Evolutionary conservation across 2,329 filamentous ascomycete species (phyloP).

Genomic region (Acarospora socialis): DNA sequence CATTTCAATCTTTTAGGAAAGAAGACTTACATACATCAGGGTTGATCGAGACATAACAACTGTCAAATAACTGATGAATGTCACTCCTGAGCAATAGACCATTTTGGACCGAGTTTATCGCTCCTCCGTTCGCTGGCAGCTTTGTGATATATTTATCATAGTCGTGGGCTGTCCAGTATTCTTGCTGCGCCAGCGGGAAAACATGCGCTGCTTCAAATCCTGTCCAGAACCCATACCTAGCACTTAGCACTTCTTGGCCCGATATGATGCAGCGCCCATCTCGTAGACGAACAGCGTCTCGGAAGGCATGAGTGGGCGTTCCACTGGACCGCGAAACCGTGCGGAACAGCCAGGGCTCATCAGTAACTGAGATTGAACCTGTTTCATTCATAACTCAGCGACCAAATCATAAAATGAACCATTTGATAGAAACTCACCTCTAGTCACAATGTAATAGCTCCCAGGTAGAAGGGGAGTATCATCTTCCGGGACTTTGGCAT

Average conservation of each 20-base stretch:
- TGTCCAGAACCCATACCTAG: slow-evolving; percentile 7
- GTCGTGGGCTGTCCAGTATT: slow-evolving; percentile 13
- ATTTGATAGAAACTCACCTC: background rate
- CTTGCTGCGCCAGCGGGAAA: slow-evolving; percentile 16
- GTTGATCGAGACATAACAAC: slow-evolving; percentile 5
- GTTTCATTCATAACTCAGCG: slow-evolving; percentile 1
- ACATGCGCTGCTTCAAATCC: slow-evolving; percentile 16
- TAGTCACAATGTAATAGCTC: slow-evolving; percentile 1
- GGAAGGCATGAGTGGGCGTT: slow-evolving; percentile 12
- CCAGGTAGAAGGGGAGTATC: background rate
- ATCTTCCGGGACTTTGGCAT: background rate
- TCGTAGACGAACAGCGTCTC: slow-evolving; percentile 13
- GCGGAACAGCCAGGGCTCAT: slow-evolving; percentile 11
- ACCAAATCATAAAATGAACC: background rate
- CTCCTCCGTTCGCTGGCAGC: slow-evolving; percentile 2
- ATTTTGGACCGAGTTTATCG: slow-evolving; percentile 13
- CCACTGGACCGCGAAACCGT: slow-evolving; percentile 5
- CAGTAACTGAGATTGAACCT: slow-evolving; percentile 12
- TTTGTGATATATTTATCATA: slow-evolving; percentile 14
- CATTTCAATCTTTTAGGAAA: slow-evolving; percentile 1
- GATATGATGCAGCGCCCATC: slow-evolving; percentile 16
- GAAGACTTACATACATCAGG: slow-evolving; percentile 4
- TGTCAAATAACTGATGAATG: slow-evolving; percentile 5
- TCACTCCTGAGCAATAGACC: slow-evolving; percentile 2
- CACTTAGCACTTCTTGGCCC: slow-evolving; percentile 9